These are phyloP conservation scores for Volvox reticuliferus DNA, from an alignment of 139 green algal genomes.

Conservation along the genomic window DNA sequence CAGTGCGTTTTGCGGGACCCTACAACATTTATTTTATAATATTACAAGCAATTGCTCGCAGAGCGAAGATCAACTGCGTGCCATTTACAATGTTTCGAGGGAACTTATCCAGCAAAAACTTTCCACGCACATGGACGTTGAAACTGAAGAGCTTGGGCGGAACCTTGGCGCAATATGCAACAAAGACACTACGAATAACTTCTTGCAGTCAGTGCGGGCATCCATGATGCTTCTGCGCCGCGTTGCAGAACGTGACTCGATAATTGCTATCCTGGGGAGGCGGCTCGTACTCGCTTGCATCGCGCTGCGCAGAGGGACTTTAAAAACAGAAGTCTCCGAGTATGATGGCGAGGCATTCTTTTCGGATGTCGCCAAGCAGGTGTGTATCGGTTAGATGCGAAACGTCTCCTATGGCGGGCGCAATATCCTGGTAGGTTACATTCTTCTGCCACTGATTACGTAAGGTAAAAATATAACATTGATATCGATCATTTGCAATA, in stretches of 20 bases:
- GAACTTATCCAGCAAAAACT: not conserved
- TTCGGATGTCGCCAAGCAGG: not conserved
- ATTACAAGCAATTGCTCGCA: not conserved
- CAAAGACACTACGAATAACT: not conserved
- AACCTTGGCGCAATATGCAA: not conserved
- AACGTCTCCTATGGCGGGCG: no score
- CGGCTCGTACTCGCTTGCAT: not conserved
- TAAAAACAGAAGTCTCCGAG: not conserved
- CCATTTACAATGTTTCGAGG: not conserved
- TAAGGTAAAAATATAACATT: no score
- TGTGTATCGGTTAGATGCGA: not conserved
- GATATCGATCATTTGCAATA: no score
- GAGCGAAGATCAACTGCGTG: not conserved
- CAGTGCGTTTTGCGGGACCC: not conserved
- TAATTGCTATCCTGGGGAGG: not conserved
- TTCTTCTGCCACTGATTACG: no score
- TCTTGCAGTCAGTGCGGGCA: not conserved
- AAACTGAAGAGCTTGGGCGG: not conserved
- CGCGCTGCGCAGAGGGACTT: not conserved
- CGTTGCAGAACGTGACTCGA: not conserved
- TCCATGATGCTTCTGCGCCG: not conserved
- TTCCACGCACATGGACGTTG: not conserved
- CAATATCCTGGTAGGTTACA: no score
- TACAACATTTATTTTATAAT: not conserved
- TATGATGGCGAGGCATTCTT: not conserved